Base-by-base conservation (phyloP, 768 basidiomycete species). In the Suillus alpinus region DNA sequence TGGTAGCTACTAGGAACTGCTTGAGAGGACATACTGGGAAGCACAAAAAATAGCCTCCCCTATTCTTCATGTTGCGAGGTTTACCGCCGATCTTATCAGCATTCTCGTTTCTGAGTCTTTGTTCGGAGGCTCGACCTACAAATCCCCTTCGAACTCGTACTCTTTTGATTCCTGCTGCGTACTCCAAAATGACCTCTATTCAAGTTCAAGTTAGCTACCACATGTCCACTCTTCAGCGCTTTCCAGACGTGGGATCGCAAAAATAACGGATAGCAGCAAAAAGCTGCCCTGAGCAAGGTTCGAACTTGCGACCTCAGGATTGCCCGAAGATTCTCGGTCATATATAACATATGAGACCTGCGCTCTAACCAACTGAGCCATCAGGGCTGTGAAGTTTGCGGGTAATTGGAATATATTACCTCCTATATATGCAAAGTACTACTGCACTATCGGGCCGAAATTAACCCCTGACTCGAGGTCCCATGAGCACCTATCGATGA, bases 291-390 rank as follows among this genome's bases (percentile, higher is more conserved):
- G 76, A 80, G 78, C 77, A 80, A 81, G 82, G 77, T 70, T 83
- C 81, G 82, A 83, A 83, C 82, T 81, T 80, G 78, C 80, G 82
- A 81, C 81, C 80, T 83, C 79, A 78, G 80, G 82, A 82, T 82
- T 80, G 41, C 76, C 67, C 64, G 67, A 62, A 0, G 10, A 0
- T 1, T 23, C 18, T 68, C 63, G 65, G 65, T 77, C 77, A 75
- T 66, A 77, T 71, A 55, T 29, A 9, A 31, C 14, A 66, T 81
- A 81, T 80, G 79, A 81, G 79, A 81, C 80, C 80, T 78, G 79
- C 79, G 80, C 79, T 80, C 79, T 80, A 81, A 69, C 79, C 79
- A 80, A 78, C 79, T 80, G 79, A 80, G 79, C 80, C 80, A 80
- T 75, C 69, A 69, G 63, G 66, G 71, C 69, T 41, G 14, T 53